Evolutionary conservation across 1,284 basidiomycete genomes (phyloP), one percentile per base, ranked within the genome.

Genomic region (Tilletia caries): DNA sequence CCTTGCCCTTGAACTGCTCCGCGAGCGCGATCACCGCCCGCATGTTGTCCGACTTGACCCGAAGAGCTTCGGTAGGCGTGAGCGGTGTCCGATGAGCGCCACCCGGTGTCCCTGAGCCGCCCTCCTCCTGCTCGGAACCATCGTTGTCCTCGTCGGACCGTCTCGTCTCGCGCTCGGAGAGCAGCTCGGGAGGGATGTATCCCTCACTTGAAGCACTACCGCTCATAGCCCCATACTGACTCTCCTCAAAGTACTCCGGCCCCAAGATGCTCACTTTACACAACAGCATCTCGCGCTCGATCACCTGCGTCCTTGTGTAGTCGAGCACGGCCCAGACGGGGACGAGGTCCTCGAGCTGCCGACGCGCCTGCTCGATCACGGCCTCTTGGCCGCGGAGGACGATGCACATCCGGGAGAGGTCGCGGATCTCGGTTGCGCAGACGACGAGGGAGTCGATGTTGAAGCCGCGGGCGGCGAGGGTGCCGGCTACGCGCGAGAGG

Each of bases 391-490:
- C 96, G 74, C 90, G 91, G 65, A 99, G 88, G 74, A 97, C 93
- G 84, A 99, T 93, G 82, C 93, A 98, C 96, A 99, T 98, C 66
- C 96, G 89, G 86, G 92, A 94, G 54, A 98, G 87, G 86, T 99
- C 96, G 70, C 92, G 90, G 76, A 98, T 94, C 85, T 98, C 96
- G 58, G 96, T 99, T 70, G 92, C 89, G 85, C 96, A 99, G 27
- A 99, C 96, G 76, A 99, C 96, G 71, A 99, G 88, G 23, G 95
- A 98, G 86, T 99, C 96, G 84, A 86, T 97, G 87, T 99, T 99
- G 87, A 98, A 97, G 0, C 96, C 96, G 75, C 96, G 88, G 50
- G 93, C 96, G 27, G 96, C 96, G 34, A 99, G 88, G 76, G 95
- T 98, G 74, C 96, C 96, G 4, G 95, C 95, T 1, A 99, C 48